These are phyloP conservation scores for Takashimella koratensis DNA, from an alignment of 1,284 basidiomycete genomes.

Conservation along the genomic window DNA sequence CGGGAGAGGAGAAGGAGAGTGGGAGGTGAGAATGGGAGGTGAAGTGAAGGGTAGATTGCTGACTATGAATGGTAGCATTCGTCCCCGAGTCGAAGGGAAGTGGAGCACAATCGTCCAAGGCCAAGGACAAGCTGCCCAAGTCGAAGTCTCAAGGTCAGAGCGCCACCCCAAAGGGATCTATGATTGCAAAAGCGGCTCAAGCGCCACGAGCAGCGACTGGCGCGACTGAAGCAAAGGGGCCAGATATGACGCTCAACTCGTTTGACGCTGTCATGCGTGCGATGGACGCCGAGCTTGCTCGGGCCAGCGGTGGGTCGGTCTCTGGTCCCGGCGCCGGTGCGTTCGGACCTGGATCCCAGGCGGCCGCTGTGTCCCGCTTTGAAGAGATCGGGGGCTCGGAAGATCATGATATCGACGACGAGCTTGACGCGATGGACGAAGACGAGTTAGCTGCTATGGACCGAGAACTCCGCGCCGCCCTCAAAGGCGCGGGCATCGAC, in stretches of 20 bases:
- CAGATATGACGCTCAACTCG: conserved; percentile 69
- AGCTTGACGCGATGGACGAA: conserved; percentile 54
- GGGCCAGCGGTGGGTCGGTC: conserved; percentile 11
- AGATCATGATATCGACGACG: conserved; percentile 30
- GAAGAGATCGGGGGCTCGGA: background rate
- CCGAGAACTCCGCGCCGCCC: conserved; percentile 65
- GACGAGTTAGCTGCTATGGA: conserved; percentile 78
- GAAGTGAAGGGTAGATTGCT: conserved; percentile 49
- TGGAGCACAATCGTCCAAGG: no score
- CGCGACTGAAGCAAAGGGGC: conserved; percentile 2
- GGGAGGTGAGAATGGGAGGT: conserved; percentile 42
- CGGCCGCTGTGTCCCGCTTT: background rate
- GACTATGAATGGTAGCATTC: conserved; percentile 5
- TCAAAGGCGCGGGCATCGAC: conserved; percentile 55
- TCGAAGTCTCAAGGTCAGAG: background rate
- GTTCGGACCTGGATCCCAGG: conserved; percentile 4
- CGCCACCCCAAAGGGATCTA: no score
- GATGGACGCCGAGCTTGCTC: conserved; percentile 76
- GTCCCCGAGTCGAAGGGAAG: conserved; percentile 9
- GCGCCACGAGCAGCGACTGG: background rate
- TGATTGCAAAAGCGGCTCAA: background rate
- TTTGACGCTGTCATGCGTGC: conserved; percentile 93
- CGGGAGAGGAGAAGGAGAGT: conserved; percentile 71
- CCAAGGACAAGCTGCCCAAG: background rate
- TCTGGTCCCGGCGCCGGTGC: background rate